phyloP scores from a whole-genome alignment of 768 basidiomycete species.

The Amylocystis lapponica region DNA sequence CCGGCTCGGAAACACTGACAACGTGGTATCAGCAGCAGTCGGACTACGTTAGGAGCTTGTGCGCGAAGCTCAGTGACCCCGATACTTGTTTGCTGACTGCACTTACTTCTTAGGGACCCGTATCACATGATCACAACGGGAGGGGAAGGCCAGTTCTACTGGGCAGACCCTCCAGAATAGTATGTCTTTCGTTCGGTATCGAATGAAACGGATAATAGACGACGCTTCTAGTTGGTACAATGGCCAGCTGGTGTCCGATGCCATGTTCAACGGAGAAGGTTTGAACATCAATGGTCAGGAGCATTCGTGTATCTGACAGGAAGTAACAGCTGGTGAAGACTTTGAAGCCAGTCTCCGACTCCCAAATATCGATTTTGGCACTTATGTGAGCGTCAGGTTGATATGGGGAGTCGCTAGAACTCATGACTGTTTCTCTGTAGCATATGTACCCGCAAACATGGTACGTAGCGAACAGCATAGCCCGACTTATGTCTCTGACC shows the following conservation, averaged over 20 bases:
- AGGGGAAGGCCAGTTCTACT: slow-evolving; percentile 53
- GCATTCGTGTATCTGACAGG: background rate
- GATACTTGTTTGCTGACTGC: background rate
- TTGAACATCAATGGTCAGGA: background rate
- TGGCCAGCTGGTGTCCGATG: slow-evolving; percentile 40
- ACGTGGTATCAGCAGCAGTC: slow-evolving; percentile 50
- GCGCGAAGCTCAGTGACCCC: slow-evolving; percentile 13
- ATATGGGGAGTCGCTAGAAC: background rate
- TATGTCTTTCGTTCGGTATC: slow-evolving; percentile 4
- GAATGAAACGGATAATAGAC: background rate
- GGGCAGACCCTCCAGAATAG: slow-evolving; percentile 36
- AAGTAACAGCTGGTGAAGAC: slow-evolving; percentile 42
- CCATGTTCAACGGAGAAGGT: slow-evolving; percentile 55
- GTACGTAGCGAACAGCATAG: slow-evolving; percentile 14
- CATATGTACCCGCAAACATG: slow-evolving; percentile 20
- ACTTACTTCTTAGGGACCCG: slow-evolving; percentile 41
- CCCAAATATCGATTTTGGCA: slow-evolving; percentile 50
- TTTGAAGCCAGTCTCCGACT: slow-evolving; percentile 43
- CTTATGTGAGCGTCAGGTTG: slow-evolving; percentile 35
- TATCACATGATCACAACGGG: slow-evolving; percentile 51
- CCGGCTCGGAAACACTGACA: slow-evolving; percentile 39
- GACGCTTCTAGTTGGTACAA: slow-evolving; percentile 31
- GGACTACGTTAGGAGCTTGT: slow-evolving; percentile 47
- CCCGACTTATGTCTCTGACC: background rate
- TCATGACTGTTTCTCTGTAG: background rate